A percentile compares a stretch with the other conserved stretches of the same genome.
These are phyloP conservation scores for Hypomyces perniciosus DNA, from an alignment of 2,329 filamentous ascomycete genomes.

Conservation along the genomic window DNA sequence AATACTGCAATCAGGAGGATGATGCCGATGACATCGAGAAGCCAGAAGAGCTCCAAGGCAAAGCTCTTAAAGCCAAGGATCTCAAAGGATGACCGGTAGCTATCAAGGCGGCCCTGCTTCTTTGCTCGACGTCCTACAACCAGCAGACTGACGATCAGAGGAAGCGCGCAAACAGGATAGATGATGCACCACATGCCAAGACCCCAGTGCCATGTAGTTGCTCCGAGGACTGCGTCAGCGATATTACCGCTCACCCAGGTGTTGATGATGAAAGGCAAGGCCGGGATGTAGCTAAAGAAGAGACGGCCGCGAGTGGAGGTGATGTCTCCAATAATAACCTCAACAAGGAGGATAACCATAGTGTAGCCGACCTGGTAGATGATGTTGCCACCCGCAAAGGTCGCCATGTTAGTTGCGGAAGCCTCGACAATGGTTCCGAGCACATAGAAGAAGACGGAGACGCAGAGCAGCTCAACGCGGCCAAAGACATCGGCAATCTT, in stretches of 20 bases:
- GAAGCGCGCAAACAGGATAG: conserved; percentile 51
- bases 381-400: conserved; percentile 52
- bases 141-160: conserved; percentile 47
- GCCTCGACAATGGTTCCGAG: conserved; percentile 53
- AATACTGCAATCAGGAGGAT: conserved; percentile 42
- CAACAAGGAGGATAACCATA: conserved; percentile 52
- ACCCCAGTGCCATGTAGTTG: conserved; percentile 55
- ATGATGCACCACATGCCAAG: conserved; percentile 61
- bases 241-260: conserved; percentile 60
- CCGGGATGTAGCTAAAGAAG: conserved; percentile 59
- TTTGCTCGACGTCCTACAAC: conserved; percentile 47
- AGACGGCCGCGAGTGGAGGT: conserved; percentile 58
- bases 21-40: conserved; percentile 39
- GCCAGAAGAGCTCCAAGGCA: conserved; percentile 39
- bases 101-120: conserved; percentile 40
- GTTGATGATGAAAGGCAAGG: conserved; percentile 55
- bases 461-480: conserved; percentile 48
- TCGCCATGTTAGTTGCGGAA: conserved; percentile 38
- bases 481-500: conserved; percentile 60
- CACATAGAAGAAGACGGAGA: conserved; percentile 58
- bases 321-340: conserved; percentile 59
- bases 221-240: conserved; percentile 39
- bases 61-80: conserved; percentile 24
- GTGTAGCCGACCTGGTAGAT: conserved; percentile 61
- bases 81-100: conserved; percentile 16